phyloP scores from a whole-genome alignment of 805 yeast genomes.

The Nakazawaea holstii region DNA sequence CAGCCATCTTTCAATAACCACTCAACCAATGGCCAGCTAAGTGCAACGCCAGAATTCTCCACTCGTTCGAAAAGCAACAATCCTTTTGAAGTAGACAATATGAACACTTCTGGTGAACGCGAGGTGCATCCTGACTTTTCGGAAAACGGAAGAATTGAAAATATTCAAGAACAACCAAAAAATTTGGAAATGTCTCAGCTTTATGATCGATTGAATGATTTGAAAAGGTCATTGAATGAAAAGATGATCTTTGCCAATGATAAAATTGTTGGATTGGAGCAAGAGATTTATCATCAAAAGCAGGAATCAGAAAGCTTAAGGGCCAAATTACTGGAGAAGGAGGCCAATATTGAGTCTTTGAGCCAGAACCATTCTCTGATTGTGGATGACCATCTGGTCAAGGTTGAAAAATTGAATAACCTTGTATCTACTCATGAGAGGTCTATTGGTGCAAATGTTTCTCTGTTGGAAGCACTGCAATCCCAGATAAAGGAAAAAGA shows the following conservation, averaged over 20 bases:
- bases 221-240: constrained; percentile 7
- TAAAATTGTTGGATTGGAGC: constrained; percentile 6
- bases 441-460: background rate
- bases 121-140: too few relatives aligned
- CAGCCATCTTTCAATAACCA: too few relatives aligned
- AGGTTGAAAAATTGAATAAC: background rate
- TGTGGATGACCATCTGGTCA: background rate
- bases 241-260: constrained; percentile 9
- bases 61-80: too few relatives aligned
- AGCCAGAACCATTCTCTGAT: background rate
- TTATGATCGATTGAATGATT: constrained; percentile 3
- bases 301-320: background rate
- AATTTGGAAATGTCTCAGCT: background rate
- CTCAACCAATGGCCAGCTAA: too few relatives aligned
- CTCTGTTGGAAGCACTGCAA: background rate
- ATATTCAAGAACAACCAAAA: background rate
- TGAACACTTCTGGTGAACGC: too few relatives aligned
- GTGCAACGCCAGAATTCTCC: too few relatives aligned
- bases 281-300: background rate
- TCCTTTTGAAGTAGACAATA: too few relatives aligned
- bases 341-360: background rate
- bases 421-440: background rate
- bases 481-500: background rate
- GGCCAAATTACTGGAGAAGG: background rate
- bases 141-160: too few relatives aligned